These are phyloP conservation scores for Poterioochromonas sp. DNA, from an alignment of 352 stramenopile species.

Conservation along the genomic window DNA sequence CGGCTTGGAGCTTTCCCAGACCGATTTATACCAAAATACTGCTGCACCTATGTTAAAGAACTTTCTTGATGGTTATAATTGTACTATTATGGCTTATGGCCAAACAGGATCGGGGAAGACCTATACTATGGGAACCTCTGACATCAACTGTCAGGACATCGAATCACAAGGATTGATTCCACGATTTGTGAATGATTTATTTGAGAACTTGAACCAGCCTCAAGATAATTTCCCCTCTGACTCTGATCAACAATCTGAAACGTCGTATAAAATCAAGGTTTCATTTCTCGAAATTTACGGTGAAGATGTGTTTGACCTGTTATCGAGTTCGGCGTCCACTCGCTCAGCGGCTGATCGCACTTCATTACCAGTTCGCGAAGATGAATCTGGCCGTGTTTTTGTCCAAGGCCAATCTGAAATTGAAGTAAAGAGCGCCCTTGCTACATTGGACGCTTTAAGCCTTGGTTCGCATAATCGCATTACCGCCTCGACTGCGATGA, in stretches of 20 bases:
- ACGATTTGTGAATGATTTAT: conserved; percentile 63
- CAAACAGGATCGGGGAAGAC: conserved; percentile 48
- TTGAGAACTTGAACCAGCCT: conserved; percentile 38
- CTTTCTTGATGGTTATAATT: conserved; percentile 49
- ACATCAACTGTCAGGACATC: not conserved
- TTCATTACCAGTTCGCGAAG: conserved; percentile 35
- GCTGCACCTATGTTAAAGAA: conserved; percentile 45
- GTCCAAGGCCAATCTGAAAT: conserved; percentile 38
- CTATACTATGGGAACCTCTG: conserved; percentile 44
- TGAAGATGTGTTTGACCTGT: conserved; percentile 89
- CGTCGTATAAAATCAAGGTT: conserved; percentile 51
- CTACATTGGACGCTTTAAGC: conserved; percentile 29
- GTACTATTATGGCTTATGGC: conserved; percentile 47
- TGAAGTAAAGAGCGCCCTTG: conserved; percentile 15
- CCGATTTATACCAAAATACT: conserved; percentile 42
- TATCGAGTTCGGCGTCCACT: conserved; percentile 57
- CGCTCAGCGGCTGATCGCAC: conserved; percentile 50
- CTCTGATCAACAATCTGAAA: not conserved
- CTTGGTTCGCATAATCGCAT: conserved; percentile 52
- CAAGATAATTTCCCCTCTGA: not conserved
- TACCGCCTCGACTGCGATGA: conserved; percentile 69
- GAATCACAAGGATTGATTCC: conserved; percentile 54
- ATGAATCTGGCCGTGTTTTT: conserved; percentile 37
- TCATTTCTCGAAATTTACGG: conserved; percentile 91
- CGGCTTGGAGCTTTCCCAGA: conserved; percentile 41